Evolutionary conservation across 805 yeast genomes (phyloP), one percentile per base, ranked within the genome.

Genomic region (Candida takata): DNA sequence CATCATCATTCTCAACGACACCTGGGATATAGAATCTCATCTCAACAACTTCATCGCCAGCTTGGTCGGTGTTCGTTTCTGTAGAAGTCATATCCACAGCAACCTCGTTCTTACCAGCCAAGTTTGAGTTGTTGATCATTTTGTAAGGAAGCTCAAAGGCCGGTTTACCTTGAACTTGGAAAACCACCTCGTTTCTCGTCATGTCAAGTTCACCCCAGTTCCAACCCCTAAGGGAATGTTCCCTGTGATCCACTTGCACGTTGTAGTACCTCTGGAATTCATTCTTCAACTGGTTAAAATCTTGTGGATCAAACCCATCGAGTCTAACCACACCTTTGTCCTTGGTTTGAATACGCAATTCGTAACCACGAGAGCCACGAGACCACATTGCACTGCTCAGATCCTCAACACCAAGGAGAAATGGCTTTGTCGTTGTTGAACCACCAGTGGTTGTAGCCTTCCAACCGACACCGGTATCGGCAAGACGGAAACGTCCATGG

Each of bases 391-490:
- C 80, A 24, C 85, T 68, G 14, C 82, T 70, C 18, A 92, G 66
- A 57, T 88, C 95, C 20, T 84, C 84, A 8, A 85, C 76, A n/a
- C 96, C 90, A 40, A 92, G 67, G 42, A 92, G 65, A 48, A 85
- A 85, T n/a, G 97, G 96, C 32, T 74, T 76, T 38, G 68, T 67
- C 19, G 64, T 64, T 27, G 70, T 63, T 17, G 70, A 60, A 27
- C 69, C 65, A 11, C 70, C 71, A 6, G 70, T 62, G 13, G 73
- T 57, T 3, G 77, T 64, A 1, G 79, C 79, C 55, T 90, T 90
- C 99, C 99, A 92, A 31, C 99, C 99, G 20, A 92, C 70, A 33
- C 99, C 99, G n/a, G 94, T 79, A 44, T 84, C 92, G 11, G 97
- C 95, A 44, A 92, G 75, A 62, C 98, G 85, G 71, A 90, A 80